These are phyloP conservation scores for Vigna hirtella DNA, from an alignment of 306 rosid species.

Conservation along the genomic window DNA sequence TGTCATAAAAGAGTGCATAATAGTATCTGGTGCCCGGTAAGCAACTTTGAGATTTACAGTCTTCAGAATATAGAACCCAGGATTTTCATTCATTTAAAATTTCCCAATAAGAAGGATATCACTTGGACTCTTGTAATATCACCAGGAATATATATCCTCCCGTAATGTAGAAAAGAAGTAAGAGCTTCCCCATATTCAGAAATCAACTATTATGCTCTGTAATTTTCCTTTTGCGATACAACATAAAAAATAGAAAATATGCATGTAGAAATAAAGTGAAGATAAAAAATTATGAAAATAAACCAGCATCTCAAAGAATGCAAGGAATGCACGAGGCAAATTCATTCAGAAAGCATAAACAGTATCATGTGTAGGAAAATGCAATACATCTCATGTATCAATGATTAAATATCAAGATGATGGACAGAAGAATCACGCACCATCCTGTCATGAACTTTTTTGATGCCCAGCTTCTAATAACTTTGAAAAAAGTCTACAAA, in stretches of 20 bases:
- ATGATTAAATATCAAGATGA: conserved; percentile 23
- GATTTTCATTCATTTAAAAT: conserved; percentile 5
- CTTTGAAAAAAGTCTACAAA: conserved; percentile 80
- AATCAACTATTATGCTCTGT: conserved; percentile 6
- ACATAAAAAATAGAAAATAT: background rate
- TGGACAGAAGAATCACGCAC: conserved; percentile 49
- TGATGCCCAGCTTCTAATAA: conserved; percentile 88
- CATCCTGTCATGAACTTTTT: conserved; percentile 95
- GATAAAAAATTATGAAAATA: background rate
- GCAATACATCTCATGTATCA: conserved; percentile 6
- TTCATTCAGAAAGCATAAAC: background rate
- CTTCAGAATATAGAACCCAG: conserved; percentile 1
- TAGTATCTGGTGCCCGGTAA: background rate
- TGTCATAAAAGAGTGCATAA: conserved; percentile 8
- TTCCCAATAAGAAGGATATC: background rate
- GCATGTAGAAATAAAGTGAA: background rate
- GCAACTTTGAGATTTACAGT: background rate
- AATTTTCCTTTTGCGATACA: background rate
- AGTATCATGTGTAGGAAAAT: conserved; percentile 11
- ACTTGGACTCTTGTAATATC: background rate
- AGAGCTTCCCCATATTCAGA: background rate
- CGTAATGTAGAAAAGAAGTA: background rate
- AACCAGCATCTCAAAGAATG: background rate
- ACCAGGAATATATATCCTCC: background rate
- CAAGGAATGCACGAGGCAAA: background rate